Percentiles rank a stretch among this genome's conserved stretches.
Conservation (phyloP, 2,329 filamentous ascomycete species). For the Cladorrhinum sp. region DNA sequence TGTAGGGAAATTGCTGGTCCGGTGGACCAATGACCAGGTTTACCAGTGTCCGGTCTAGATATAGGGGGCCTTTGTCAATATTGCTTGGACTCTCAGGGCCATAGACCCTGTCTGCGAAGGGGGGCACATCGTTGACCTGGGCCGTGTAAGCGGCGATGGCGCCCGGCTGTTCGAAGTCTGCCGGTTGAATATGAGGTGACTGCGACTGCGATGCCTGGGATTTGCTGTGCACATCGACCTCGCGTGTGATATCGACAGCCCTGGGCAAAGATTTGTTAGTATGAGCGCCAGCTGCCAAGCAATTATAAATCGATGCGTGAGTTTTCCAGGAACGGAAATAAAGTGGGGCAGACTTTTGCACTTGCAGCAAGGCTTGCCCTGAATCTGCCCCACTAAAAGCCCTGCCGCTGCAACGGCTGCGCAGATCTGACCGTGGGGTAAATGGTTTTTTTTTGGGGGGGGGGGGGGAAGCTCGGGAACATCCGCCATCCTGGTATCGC, state of each 20-base stretch:
- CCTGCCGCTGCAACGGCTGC: background rate
- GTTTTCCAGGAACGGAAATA: background rate
- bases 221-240: background rate
- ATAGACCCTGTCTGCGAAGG: background rate
- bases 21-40: background rate
- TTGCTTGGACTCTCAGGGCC: background rate
- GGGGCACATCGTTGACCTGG: background rate
- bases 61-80: background rate
- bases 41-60: background rate
- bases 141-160: background rate
- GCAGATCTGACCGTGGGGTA: background rate
- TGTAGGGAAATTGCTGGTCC: background rate
- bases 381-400: background rate
- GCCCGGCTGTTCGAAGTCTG: background rate
- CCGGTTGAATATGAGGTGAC: background rate
- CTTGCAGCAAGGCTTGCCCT: background rate
- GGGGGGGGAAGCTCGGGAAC: background rate
- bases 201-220: background rate
- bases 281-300: background rate
- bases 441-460: background rate
- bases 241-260: background rate
- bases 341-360: background rate
- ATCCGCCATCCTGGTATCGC: background rate
- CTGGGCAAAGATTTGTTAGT: background rate
- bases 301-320: background rate